Conservation (phyloP, 208 protist genomes). For the Trypanosoma congolense region DNA sequence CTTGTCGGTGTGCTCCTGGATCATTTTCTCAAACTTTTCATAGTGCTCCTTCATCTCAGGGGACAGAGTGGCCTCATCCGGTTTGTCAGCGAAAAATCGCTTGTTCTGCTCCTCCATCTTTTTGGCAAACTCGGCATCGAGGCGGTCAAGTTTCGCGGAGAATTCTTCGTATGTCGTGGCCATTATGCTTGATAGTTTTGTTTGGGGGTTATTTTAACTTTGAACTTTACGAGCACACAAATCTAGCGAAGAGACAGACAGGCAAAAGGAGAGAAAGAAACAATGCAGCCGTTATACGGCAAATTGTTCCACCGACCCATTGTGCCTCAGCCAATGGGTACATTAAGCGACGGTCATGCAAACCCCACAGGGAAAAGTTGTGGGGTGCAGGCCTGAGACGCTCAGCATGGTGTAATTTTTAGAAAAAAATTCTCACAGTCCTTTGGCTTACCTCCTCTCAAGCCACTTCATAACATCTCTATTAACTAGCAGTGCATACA, state of each 20-base stretch:
- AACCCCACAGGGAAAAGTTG: too few species aligned
- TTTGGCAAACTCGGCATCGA: conserved; percentile 86
- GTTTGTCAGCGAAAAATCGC: conserved; percentile 91
- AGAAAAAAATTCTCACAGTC: too few species aligned
- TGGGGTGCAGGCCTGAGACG: too few species aligned
- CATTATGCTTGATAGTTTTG: conserved; percentile 35
- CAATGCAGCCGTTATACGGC: background rate
- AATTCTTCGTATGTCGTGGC: conserved; percentile 88
- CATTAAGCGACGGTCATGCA: too few species aligned
- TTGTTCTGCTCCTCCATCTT: conserved; percentile 93
- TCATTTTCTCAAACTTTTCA: conserved; percentile 91
- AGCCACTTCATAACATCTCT: too few species aligned
- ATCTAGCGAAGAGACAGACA: background rate
- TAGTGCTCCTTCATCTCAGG: conserved; percentile 92
- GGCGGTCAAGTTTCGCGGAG: conserved; percentile 84
- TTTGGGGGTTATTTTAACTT: background rate
- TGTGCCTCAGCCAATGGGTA: too few species aligned
- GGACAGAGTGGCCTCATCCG: conserved; percentile 83
- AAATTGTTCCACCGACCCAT: too few species aligned
- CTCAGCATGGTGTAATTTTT: too few species aligned
- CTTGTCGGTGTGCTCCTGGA: conserved; percentile 90
- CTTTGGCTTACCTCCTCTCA: too few species aligned
- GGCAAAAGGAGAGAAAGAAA: background rate
- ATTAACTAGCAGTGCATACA: too few species aligned
- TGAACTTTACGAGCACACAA: background rate